These are phyloP conservation scores for Trametes versicolor DNA, from an alignment of 1,284 basidiomycete species.

Conservation along the genomic window DNA sequence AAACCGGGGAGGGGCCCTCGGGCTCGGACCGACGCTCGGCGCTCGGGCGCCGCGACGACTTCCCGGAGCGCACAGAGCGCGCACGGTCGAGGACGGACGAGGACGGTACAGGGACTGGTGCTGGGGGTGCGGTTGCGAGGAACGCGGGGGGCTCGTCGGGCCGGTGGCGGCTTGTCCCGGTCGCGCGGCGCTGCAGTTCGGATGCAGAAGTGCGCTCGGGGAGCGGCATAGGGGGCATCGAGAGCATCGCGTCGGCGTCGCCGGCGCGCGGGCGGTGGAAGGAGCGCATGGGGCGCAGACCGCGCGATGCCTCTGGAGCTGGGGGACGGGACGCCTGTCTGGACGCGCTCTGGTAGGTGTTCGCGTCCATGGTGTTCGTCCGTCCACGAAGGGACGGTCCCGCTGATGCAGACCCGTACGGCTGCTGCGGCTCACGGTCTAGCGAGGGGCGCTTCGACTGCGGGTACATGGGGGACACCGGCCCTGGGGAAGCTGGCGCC, in stretches of 20 bases:
- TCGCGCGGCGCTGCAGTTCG: constrained; percentile 27
- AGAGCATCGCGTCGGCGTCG: constrained; percentile 27
- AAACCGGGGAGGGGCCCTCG: not conserved
- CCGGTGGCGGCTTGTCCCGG: constrained; percentile 28
- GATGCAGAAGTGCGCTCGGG: constrained; percentile 11
- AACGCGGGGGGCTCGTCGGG: constrained; percentile 25
- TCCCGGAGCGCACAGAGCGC: constrained; percentile 32
- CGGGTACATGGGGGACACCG: constrained; percentile 33
- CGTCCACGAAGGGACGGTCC: constrained; percentile 21
- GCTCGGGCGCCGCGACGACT: constrained; percentile 40
- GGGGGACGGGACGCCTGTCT: constrained; percentile 29
- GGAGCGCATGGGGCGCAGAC: constrained; percentile 62
- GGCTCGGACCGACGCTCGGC: constrained; percentile 28
- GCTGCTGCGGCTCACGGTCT: constrained; percentile 18
- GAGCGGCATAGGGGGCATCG: constrained; percentile 26
- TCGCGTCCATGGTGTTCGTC: constrained; percentile 22
- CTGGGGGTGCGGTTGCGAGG: constrained; percentile 19
- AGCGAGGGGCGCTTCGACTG: constrained; percentile 34
- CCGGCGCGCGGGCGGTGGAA: constrained; percentile 57
- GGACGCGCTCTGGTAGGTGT: constrained; percentile 22
- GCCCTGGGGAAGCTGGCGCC: constrained; percentile 36
- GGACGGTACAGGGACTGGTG: constrained; percentile 13
- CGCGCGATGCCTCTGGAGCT: constrained; percentile 42
- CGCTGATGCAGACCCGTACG: constrained; percentile 6
- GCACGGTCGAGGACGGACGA: constrained; percentile 35